Evolutionary conservation across 139 green algal genomes (phyloP).

Genomic region (Ulvella scutata): DNA sequence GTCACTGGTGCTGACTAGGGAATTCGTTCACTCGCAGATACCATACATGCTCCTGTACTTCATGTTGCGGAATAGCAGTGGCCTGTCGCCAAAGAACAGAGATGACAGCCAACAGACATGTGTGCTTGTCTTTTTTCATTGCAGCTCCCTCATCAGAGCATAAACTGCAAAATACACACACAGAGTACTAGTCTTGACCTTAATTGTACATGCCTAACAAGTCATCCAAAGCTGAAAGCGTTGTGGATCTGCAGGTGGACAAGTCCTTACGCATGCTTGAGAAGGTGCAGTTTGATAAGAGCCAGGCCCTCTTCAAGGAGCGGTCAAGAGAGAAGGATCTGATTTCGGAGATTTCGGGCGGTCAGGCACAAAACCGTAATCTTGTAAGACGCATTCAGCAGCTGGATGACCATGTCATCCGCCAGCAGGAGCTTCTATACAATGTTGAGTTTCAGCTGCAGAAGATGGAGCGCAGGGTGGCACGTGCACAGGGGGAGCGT

Average conservation of each 20-base stretch:
- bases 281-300: slow-evolving; percentile 38
- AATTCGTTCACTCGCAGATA: background rate
- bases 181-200: no score
- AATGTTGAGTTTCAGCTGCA: slow-evolving; percentile 65
- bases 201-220: no score
- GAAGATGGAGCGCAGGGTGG: slow-evolving; percentile 65
- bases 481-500: slow-evolving; percentile 47
- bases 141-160: no score
- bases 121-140: no score
- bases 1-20: background rate
- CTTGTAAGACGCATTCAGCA: slow-evolving; percentile 28
- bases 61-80: no score
- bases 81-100: no score
- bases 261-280: slow-evolving; percentile 17
- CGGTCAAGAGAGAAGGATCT: slow-evolving; percentile 42
- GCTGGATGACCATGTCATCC: slow-evolving; percentile 48
- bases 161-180: no score
- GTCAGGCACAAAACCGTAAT: slow-evolving; percentile 58
- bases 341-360: slow-evolving; percentile 50
- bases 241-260: background rate
- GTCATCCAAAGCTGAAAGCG: no score
- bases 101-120: no score
- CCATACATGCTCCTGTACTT: no score
- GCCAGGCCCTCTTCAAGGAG: slow-evolving; percentile 42
- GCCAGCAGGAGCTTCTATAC: slow-evolving; percentile 78